Base-by-base conservation (phyloP, 345 rosid species). In the Moricandia moricandioides region DNA sequence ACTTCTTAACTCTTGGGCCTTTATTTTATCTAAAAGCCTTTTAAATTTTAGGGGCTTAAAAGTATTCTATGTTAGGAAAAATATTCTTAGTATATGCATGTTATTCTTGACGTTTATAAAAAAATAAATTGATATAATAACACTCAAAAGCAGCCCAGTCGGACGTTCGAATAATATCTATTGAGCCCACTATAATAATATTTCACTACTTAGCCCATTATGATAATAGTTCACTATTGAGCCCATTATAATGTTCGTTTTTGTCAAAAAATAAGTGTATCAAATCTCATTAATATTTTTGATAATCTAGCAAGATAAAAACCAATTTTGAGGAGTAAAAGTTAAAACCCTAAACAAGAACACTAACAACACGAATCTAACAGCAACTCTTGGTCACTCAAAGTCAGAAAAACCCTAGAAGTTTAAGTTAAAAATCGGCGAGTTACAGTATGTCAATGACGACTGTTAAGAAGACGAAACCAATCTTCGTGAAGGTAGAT, bases 401-500 rank as follows among this genome's bases (percentile, higher is more conserved):
- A 29, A 58, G 18, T 11, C 11, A 39, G 2, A 56, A 21, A 70
- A 70, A 24, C 35, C 57, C 67, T 43, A 43, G 8, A 18, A 13
- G 2, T 54, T 7, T 56, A 3, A 24, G n/a, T 26, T 1, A 54
- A 21, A 45, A 65, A 60, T 9, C 35, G 64, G 27, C 14, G 64
- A 71, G 3, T 47, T 4, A 8, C 24, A 54, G 31, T 0, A 73
- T 73, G 70, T 29, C 52, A 14, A 47, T 58, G 49, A 55, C 43
- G 70, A 64, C 6, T 18, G 65, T 45, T 6, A 35, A 62, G 65
- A 43, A 73, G 65, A 67, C 79, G 70, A 86, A 85, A 85, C 90
- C 90, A 2, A 84, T 86, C n/a, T 88, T 88, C 72, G 74, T 84
- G 24, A 86, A 82, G 77, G 87, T 86, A 37, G 88, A 85, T 78